A percentile compares a stretch with the other conserved stretches of the same genome.
Conservation (phyloP, 1,284 basidiomycete genomes). For the Cutaneotrichosporon daszewskae region DNA sequence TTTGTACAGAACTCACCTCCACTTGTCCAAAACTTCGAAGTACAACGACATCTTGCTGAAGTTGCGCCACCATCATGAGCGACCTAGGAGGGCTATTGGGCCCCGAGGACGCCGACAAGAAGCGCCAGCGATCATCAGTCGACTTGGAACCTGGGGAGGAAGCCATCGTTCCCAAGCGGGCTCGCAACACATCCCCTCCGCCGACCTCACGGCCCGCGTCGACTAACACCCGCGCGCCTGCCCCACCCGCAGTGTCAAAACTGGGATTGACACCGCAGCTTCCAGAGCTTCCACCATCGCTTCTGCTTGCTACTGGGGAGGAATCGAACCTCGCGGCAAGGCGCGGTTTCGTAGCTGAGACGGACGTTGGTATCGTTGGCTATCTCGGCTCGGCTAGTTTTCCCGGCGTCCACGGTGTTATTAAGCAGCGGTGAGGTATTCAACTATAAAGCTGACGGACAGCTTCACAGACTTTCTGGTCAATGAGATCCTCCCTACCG, state of each 20-base stretch:
- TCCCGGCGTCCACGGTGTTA: conserved; percentile 71
- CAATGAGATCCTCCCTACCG: conserved; percentile 74
- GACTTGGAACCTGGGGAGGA: too few species aligned
- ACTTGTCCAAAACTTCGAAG: too few species aligned
- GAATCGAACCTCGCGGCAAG: conserved; percentile 26
- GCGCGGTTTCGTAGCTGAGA: conserved; percentile 57
- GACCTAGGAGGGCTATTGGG: too few species aligned
- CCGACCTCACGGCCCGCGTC: too few species aligned
- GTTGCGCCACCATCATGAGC: too few species aligned
- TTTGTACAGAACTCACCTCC: too few species aligned
- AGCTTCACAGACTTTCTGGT: conserved; percentile 95
- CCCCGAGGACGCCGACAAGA: too few species aligned
- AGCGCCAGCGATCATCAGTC: too few species aligned
- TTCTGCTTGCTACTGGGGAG: conserved; percentile 31
- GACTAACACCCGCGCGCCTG: too few species aligned
- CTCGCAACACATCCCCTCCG: too few species aligned
- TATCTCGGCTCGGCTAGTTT: conserved; percentile 69
- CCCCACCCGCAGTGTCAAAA: conserved; percentile 29
- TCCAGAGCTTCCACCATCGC: conserved; percentile 33
- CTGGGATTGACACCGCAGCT: conserved; percentile 33
- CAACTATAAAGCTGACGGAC: not conserved
- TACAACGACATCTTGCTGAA: too few species aligned
- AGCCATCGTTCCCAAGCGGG: too few species aligned
- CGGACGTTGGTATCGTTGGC: conserved; percentile 84
- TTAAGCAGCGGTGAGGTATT: conserved; percentile 75